These are phyloP conservation scores for Trichoderma sp. DNA, from an alignment of 2,329 filamentous ascomycete genomes.

Conservation along the genomic window DNA sequence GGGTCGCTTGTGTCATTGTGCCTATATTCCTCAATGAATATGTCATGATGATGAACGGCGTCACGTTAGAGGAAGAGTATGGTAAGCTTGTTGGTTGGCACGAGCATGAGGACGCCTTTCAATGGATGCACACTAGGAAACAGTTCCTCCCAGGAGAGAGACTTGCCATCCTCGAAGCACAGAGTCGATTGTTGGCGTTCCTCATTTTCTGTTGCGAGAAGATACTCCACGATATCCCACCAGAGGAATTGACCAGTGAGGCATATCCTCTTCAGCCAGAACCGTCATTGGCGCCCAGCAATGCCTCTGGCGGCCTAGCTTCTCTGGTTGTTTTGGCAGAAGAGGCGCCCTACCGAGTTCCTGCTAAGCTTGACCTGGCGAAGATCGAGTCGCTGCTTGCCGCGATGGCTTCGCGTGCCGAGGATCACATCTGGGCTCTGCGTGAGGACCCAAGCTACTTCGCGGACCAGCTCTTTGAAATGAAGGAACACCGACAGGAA, in stretches of 20 bases:
- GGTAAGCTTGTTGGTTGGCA: conserved; percentile 36
- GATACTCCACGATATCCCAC: conserved; percentile 50
- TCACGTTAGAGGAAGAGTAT: conserved; percentile 30
- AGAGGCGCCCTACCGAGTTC: conserved; percentile 53
- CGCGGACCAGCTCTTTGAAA: conserved; percentile 33
- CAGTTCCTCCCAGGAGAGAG: conserved; percentile 40
- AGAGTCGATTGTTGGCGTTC: conserved; percentile 47
- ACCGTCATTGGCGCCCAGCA: conserved; percentile 32
- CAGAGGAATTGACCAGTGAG: conserved; percentile 28
- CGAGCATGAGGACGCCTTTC: conserved; percentile 28
- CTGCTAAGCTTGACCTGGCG: conserved; percentile 43
- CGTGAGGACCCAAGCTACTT: conserved; percentile 60
- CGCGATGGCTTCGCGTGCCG: conserved; percentile 39
- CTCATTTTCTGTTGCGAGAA: conserved; percentile 45
- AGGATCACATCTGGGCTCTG: conserved; percentile 54
- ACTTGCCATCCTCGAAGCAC: conserved; percentile 48
- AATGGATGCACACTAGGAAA: conserved; percentile 25
- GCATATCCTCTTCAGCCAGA: conserved; percentile 37
- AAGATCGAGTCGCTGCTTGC: conserved; percentile 43
- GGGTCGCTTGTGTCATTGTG: conserved; percentile 25
- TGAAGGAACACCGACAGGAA: background rate
- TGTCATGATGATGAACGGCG: conserved; percentile 36
- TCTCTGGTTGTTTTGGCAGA: conserved; percentile 40
- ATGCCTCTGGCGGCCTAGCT: conserved; percentile 32
- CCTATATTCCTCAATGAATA: conserved; percentile 31